Evolutionary conservation across 2,329 filamentous ascomycete species (phyloP).

Genomic region (Dactylellina haptotyla): DNA sequence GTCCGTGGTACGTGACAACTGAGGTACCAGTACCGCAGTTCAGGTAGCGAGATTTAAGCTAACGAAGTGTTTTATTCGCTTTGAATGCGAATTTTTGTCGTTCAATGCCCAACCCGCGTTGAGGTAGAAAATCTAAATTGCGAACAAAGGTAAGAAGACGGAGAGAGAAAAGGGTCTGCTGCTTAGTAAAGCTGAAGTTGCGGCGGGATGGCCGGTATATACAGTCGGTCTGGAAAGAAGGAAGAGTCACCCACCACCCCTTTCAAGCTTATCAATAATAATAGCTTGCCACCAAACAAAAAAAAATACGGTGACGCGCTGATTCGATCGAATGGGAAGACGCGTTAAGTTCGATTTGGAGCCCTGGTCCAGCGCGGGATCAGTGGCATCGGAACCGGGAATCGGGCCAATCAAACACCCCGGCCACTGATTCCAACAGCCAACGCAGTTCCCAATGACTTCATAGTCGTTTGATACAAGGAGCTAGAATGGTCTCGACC

Average conservation of each 20-base stretch:
- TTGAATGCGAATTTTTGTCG: too few species aligned
- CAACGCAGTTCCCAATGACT: conserved; percentile 6
- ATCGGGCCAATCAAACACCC: conserved; percentile 41
- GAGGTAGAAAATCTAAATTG: not conserved
- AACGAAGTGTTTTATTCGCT: too few species aligned
- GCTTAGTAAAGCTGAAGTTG: not conserved
- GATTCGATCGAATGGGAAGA: conserved; percentile 25
- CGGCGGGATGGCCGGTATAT: not conserved
- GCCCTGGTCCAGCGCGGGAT: conserved; percentile 33
- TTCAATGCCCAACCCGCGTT: too few species aligned
- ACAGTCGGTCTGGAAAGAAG: not conserved
- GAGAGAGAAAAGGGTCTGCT: not conserved
- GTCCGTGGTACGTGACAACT: not conserved
- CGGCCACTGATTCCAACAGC: conserved; percentile 15
- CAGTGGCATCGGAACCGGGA: conserved; percentile 23
- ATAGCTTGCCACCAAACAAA: conserved; percentile 42
- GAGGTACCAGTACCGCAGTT: too few species aligned
- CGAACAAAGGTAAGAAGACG: not conserved
- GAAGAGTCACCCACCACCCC: conserved; percentile 7
- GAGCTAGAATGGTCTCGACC: not conserved
- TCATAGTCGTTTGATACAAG: not conserved
- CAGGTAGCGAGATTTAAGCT: too few species aligned
- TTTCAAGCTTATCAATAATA: conserved; percentile 23
- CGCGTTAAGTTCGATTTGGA: conserved; percentile 41
- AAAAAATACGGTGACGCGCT: conserved; percentile 48